Evolutionary conservation across 495 filamentous ascomycete genomes (phyloP).

Genomic region (Symbiotaphrina buchneri): DNA sequence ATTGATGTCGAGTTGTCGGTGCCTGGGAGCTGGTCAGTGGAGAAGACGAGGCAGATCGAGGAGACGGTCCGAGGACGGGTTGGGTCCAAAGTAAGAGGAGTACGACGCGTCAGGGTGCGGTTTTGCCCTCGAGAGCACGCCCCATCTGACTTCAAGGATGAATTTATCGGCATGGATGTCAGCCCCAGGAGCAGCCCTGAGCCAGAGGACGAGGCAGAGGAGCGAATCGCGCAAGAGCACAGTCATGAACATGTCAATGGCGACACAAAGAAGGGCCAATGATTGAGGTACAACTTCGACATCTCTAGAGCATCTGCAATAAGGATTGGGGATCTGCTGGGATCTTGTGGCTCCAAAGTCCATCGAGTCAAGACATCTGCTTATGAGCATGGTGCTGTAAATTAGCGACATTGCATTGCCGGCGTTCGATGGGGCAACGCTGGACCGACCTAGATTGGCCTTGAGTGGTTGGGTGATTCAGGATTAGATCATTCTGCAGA

Average conservation of each 20-base stretch:
- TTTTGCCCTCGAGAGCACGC: constrained; percentile 45
- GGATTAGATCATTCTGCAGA: too few relatives aligned
- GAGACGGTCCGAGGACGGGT: constrained; percentile 42
- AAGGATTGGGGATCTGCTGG: too few relatives aligned
- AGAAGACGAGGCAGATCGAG: constrained; percentile 44
- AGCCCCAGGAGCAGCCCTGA: constrained; percentile 41
- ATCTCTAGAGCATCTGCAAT: too few relatives aligned
- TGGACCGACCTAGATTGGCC: too few relatives aligned
- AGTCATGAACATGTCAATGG: constrained; percentile 14
- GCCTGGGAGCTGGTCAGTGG: constrained; percentile 46
- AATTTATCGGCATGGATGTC: constrained; percentile 52
- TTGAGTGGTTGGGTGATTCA: too few relatives aligned
- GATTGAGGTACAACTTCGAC: too few relatives aligned
- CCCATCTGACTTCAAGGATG: constrained; percentile 35
- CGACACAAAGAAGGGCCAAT: background rate
- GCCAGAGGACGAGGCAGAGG: constrained; percentile 27
- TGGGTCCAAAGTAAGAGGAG: constrained; percentile 55
- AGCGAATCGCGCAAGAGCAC: constrained; percentile 18
- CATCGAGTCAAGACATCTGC: too few relatives aligned
- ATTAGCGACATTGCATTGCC: too few relatives aligned
- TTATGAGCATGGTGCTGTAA: too few relatives aligned
- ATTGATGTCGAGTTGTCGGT: constrained; percentile 72
- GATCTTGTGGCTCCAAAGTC: too few relatives aligned
- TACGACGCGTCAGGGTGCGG: constrained; percentile 56
- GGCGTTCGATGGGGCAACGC: too few relatives aligned